phyloP scores from a whole-genome alignment of 2,329 filamentous ascomycete species.

The Sporothrix mexicana region DNA sequence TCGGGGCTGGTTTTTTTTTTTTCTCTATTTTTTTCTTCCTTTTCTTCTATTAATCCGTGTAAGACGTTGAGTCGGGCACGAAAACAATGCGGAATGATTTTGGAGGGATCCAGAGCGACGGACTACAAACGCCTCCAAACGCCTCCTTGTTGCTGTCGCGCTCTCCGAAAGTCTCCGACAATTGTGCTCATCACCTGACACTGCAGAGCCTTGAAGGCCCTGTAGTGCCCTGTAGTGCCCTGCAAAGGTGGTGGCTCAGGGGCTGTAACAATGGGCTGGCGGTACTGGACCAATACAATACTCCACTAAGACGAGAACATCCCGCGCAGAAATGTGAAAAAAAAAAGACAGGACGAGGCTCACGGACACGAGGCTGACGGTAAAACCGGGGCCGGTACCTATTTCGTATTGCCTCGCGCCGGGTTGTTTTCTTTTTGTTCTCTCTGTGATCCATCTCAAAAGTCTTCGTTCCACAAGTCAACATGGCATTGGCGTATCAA shows the following conservation, averaged over 20 bases:
- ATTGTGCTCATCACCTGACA: constrained; percentile 28
- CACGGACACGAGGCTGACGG: constrained; percentile 17
- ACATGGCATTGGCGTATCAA: too few species aligned
- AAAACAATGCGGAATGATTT: constrained; percentile 22
- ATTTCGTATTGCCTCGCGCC: not conserved
- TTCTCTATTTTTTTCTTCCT: not conserved
- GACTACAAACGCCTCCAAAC: too few species aligned
- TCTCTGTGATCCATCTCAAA: not conserved
- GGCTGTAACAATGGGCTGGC: too few species aligned
- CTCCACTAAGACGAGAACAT: constrained; percentile 25
- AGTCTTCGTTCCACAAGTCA: not conserved
- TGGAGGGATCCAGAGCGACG: not conserved
- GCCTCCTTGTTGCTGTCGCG: too few species aligned
- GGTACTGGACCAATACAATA: not conserved
- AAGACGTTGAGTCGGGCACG: not conserved
- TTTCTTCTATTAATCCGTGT: not conserved
- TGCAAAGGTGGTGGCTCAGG: too few species aligned
- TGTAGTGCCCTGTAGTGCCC: too few species aligned
- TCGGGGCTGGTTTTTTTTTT: not conserved
- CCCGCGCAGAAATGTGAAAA: constrained; percentile 5
- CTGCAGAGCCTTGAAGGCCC: not conserved
- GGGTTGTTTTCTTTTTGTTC: constrained; percentile 17
- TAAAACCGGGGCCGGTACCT: not conserved
- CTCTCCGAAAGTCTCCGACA: constrained; percentile 21
- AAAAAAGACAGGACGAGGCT: not conserved